Base-by-base conservation (phyloP, 192 early-diverging fungal species). In the Physocladia obscura region DNA sequence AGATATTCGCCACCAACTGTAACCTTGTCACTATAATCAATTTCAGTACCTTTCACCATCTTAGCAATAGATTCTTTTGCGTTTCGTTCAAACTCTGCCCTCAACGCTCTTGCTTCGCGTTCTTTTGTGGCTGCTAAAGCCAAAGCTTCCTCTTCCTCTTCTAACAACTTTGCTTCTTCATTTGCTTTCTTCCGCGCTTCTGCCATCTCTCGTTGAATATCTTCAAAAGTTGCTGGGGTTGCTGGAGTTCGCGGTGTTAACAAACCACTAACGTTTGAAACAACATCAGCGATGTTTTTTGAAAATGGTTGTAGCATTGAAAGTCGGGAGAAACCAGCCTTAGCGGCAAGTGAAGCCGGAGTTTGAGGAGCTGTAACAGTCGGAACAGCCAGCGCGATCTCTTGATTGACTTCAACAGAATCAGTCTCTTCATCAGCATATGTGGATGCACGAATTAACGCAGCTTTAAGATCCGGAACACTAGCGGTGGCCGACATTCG, bases 131-230 rank as follows among this genome's bases (percentile, higher is more conserved):
- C 15, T 19, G 22, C 52, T 6, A 27, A 30, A 30, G 36, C 22
- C 34, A 68, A 26, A 26, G 11, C 19, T 38, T 68, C 65, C 13
- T 68, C 65, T 35, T 68, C 65, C 26, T 56, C 50, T 57, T 68
- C 65, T 35, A 57, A 39, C 15, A 15, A 36, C 49, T 26, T 27
- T 31, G 65, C 65, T 38, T 55, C 65, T 30, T 55, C 65, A 35
- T 68, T 68, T 26, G 65, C 65, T 32, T 57, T 54, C 13, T 6
- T 26, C 8, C 65, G 50, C 17, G 37, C 37, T 2, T 19, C 65
- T 22, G 49, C 71, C 71, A 73, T 73, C 58, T 73, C 71, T 13
- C 57, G 35, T 50, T 73, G 62, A n/a, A 73, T 62, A 32, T 57
- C 62, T 11, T 55, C 71, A 27, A 73, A 67, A 13, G 50, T 63